Base-by-base conservation (phyloP, 176 grass and related monocot genomes). In the Lolium multiflorum region DNA sequence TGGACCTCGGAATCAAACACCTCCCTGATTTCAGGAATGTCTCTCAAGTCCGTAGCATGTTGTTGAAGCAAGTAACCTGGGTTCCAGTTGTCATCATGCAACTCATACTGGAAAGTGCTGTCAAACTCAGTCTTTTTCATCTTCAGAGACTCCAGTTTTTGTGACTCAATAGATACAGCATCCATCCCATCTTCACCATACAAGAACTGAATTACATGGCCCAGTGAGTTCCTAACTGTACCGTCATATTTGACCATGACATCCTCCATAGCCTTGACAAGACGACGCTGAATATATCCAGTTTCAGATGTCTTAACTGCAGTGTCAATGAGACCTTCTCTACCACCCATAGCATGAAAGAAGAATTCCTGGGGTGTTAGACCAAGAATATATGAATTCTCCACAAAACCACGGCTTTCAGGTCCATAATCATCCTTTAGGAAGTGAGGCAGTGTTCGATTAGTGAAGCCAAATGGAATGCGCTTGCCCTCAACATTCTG, bases 121-220 rank as follows among this genome's bases (percentile, higher is more conserved):
- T 92, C 89, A 82, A 97, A 94, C 41, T 94, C 95, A 11, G 11
- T 43, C 77, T 90, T 93, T 75, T 93, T 93, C 92, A 97, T 94
- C 82, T 97, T 97, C 66, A 97, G 71, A 4, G 89, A 93, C 71
- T 97, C 95, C 89, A 97, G 59, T 49, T 97, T 97, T 60, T 97
- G 95, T 16, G 81, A 79, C 72, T 97, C 95, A 52, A 94, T 94
- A 87, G 92, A 94, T 77, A 97, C 95, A 48, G 92, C 92, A 88
- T 97, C 95, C 95, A 97, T 97, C 46, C 95, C 95, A 94, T 97
- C 95, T 77, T 97, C 95, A 74, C 95, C 95, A 74, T 97, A 97
- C 51, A 97, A 81, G 77, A 97, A 97, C 70, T 97, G 95, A 72
- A 97, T 93, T 52, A 93, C 92, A 81, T 94, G 92, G 55, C 95